Base-by-base conservation (phyloP, 2,329 filamentous ascomycete genomes). In the Phaeosphaeriaceae sp. region DNA sequence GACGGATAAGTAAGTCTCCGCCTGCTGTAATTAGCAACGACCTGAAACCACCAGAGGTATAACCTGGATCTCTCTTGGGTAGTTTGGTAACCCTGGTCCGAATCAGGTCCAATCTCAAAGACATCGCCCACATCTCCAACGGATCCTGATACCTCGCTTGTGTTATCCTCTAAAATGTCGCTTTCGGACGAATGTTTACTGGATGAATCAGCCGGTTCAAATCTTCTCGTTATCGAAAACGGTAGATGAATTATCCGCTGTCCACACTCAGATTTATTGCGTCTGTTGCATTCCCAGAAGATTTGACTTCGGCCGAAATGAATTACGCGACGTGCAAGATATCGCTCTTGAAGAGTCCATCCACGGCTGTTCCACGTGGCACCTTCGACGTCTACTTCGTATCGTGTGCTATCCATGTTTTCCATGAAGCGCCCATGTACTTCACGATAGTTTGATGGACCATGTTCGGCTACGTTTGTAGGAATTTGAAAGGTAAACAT, bases 1-100 rank as follows among this genome's bases (percentile, higher is more conserved):
- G 23, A 23, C 8, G 7, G n/a, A 40, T 46, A 46, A 6, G 45
- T 49, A 12, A 55, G 28, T 12, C 26, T 9, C n/a, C 52, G 52
- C 5, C 32, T 17, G 2, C 38, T 28, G 20, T 52, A 55, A 20
- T 44, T 40, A 21, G 15, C 46, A 17, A 49, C 8, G 8, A 49
- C n/a, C 8, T 32, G 21, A 18, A 18, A 44, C 46, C 46, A 49
- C 37, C 42, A 44, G 4, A 26, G 6, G 32, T 44, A 44, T 23
- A 44, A 15, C n/a, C 32, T 35, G 17, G 16, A 21, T 17, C 33
- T 44, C 32, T 18, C 32, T 44, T 17, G 30, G 6, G 11, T 37
- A 21, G 18, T n/a, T 11, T 44, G 11, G 16, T 15, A 17, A 9
- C 15, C 42, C 30, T n/a, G 13, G 30, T 33, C 30, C 13, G 12